phyloP scores from a whole-genome alignment of 345 rosid genomes.

The Psidium friedrichsthalianum region DNA sequence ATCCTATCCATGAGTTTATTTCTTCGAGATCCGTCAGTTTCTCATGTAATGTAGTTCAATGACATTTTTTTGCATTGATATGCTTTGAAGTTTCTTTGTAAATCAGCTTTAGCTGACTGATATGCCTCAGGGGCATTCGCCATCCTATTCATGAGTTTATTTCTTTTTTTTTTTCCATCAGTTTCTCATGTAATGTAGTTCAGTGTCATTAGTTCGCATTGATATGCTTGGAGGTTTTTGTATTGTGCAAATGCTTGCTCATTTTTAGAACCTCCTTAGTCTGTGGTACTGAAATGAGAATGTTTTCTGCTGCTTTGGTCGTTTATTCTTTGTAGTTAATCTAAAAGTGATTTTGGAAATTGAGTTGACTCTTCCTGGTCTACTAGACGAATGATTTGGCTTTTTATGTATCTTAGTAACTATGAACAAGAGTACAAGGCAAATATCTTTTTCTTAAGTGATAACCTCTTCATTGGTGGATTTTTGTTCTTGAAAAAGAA shows the following conservation, averaged over 20 bases:
- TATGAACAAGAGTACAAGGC: not conserved
- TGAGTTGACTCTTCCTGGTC: not conserved
- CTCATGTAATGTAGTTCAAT: not conserved
- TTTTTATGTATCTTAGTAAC: not conserved
- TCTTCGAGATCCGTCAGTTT: not conserved
- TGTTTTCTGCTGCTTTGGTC: not conserved
- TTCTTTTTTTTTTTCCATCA: not conserved
- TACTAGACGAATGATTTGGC: not conserved
- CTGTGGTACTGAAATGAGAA: not conserved
- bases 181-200: not conserved
- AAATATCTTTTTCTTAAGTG: not conserved
- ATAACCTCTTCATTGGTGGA: not conserved
- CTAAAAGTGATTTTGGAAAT: not conserved
- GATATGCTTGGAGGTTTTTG: not conserved
- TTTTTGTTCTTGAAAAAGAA: not conserved
- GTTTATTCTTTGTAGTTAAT: not conserved
- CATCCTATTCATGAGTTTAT: not conserved
- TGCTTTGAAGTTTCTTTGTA: not conserved
- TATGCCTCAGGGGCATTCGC: not conserved
- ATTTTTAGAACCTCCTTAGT: not conserved
- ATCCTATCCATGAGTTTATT: not conserved
- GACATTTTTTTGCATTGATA: not conserved
- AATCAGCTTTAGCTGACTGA: not conserved
- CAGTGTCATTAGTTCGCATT: not conserved
- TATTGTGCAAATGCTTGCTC: not conserved